These are phyloP conservation scores for Calocybe gangraenosa DNA, from an alignment of 768 basidiomycete genomes.

Conservation along the genomic window DNA sequence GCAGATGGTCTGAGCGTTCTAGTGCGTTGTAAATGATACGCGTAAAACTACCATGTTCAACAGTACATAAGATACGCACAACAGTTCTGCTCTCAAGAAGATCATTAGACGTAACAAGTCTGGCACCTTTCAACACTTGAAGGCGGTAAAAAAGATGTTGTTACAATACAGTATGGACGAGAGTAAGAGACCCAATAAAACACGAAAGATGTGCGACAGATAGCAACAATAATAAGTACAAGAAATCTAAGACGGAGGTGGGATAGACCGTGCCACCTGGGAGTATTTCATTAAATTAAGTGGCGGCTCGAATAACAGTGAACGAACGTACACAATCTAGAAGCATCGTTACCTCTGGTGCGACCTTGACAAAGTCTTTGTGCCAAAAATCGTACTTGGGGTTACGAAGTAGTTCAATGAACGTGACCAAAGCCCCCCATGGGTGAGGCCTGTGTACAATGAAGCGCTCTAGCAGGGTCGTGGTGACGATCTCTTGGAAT, in stretches of 20 bases:
- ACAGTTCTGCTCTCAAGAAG: constrained; percentile 5
- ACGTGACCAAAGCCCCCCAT: constrained; percentile 91
- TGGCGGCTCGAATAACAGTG: too few relatives aligned
- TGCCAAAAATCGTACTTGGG: constrained; percentile 89
- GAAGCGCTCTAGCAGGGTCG: constrained; percentile 89
- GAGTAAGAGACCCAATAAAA: constrained; percentile 58
- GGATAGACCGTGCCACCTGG: constrained; percentile 76
- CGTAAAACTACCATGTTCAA: background rate
- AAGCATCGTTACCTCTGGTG: constrained; percentile 81
- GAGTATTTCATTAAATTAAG: constrained; percentile 12
- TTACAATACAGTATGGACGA: constrained; percentile 82
- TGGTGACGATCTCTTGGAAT: constrained; percentile 80
- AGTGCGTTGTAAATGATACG: background rate
- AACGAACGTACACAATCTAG: constrained; percentile 69
- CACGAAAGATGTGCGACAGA: constrained; percentile 74
- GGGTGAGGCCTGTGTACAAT: constrained; percentile 94
- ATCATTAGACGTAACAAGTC: constrained; percentile 5
- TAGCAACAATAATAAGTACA: constrained; percentile 67
- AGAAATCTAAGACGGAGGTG: constrained; percentile 64
- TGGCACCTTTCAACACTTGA: constrained; percentile 47
- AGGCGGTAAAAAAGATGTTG: constrained; percentile 52
- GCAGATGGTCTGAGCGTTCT: constrained; percentile 34
- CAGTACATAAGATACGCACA: background rate
- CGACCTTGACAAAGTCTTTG: constrained; percentile 80
- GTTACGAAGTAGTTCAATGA: constrained; percentile 90